Percentiles rank a stretch among this genome's conserved stretches.
Conservation (phyloP, 768 basidiomycete genomes). For the Agrocybe chaxingu region DNA sequence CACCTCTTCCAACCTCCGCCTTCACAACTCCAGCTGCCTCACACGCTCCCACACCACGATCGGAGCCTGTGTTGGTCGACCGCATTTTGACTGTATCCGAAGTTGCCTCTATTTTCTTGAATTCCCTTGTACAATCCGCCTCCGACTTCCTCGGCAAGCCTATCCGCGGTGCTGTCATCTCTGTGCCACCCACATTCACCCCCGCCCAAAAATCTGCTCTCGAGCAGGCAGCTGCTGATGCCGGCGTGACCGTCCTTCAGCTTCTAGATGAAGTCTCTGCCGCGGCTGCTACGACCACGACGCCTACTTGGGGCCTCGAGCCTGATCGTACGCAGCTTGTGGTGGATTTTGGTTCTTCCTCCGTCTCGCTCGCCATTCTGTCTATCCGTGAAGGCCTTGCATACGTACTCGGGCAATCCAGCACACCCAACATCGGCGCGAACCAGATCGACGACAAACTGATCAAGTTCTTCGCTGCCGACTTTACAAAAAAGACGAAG, state of each 20-base stretch:
- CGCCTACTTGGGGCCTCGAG: constrained; percentile 38
- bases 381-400: constrained; percentile 75
- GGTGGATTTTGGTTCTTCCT: constrained; percentile 79
- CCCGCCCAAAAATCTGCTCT: constrained; percentile 68
- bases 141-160: constrained; percentile 86
- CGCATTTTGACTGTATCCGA: constrained; percentile 82
- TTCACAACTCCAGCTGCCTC: constrained; percentile 64
- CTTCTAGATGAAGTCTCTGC: constrained; percentile 87
- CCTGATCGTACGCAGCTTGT: constrained; percentile 76
- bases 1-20: constrained; percentile 57
- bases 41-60: constrained; percentile 66
- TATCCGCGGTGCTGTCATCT: constrained; percentile 79
- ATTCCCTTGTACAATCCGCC: constrained; percentile 81
- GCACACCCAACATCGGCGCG: constrained; percentile 52
- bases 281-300: constrained; percentile 56
- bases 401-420: constrained; percentile 54
- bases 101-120: constrained; percentile 81
- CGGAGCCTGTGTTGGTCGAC: constrained; percentile 61
- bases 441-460: constrained; percentile 78
- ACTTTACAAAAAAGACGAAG: constrained; percentile 97
- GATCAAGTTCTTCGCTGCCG: constrained; percentile 89
- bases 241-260: constrained; percentile 82
- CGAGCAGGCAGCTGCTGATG: constrained; percentile 68
- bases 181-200: constrained; percentile 75
- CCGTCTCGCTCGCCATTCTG: constrained; percentile 65